Conservation (phyloP, 2,329 filamentous ascomycete species). For the Trichoderma koningiopsis region DNA sequence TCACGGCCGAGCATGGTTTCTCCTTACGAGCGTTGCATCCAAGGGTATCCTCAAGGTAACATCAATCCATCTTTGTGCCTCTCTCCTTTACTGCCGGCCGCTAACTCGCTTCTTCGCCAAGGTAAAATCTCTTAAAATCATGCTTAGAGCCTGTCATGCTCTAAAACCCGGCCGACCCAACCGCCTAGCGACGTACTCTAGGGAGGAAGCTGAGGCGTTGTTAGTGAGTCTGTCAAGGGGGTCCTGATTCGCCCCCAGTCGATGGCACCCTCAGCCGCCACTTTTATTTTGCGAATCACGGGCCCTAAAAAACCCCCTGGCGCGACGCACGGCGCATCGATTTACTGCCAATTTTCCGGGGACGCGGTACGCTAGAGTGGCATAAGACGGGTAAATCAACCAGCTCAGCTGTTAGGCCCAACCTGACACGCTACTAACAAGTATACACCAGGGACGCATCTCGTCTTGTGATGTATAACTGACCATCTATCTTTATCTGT, state of each 20-base stretch:
- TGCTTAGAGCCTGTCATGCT: not conserved
- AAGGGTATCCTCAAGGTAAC: not conserved
- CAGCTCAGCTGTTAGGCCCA: not conserved
- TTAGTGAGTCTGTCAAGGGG: not conserved
- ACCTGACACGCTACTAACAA: not conserved
- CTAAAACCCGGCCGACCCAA: not conserved
- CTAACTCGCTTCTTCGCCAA: not conserved
- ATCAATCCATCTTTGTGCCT: not conserved
- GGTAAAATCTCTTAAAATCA: not conserved
- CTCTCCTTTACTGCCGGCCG: not conserved
- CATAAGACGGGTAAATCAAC: not conserved
- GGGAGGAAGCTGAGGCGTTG: not conserved
- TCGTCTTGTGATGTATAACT: no score
- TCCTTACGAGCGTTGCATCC: not conserved
- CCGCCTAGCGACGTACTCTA: not conserved
- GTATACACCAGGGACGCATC: not conserved
- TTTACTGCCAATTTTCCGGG: not conserved
- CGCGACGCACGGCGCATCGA: not conserved
- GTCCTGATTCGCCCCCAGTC: conserved; percentile 5
- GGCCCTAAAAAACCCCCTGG: not conserved
- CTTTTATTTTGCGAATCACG: not conserved
- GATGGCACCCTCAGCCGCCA: conserved; percentile 17
- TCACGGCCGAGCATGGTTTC: not conserved
- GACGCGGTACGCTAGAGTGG: conserved; percentile 7
- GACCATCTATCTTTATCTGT: not conserved